Base-by-base conservation (phyloP, 768 basidiomycete species). In the Psilocybe sp. region DNA sequence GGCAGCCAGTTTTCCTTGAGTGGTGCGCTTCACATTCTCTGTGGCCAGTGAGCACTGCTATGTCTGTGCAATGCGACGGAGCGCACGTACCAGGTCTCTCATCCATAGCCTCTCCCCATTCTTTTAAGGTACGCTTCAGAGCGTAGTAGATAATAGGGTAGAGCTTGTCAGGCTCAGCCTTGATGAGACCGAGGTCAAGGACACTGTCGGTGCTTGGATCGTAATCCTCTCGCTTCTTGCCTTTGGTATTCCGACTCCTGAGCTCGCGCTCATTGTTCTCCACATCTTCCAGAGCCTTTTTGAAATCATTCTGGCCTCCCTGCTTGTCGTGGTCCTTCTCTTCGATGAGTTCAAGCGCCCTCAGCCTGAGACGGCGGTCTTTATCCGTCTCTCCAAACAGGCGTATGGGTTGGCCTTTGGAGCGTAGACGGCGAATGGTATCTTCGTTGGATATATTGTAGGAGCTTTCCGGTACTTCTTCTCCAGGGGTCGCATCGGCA, bases 61-160 rank as follows among this genome's bases (percentile, higher is more conserved):
- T 39, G 28, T 33, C 31, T 12, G 11, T 6, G 41, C 10, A 13
- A 18, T 35, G 4, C 15, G 35, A 33, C 13, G 35, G 33, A 18
- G 23, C 8, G 13, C 2, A 65, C 80, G 33, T 53, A 92, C 93
- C 93, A 59, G 93, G 93, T 61, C 97, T 78, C 53, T 92, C 89
- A 47, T 90, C 92, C 88, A 99, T 88, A 41, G 89, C 89, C 59
- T 93, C 87, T 56, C 85, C 95, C 97, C 97, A 99, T 63, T 99
- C 97, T 60, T 93, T 93, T 45, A 98, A 74, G 5, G 85, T 87
- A 54, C 87, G 78, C 75, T 98, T 98, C 50, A 98, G 72, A 1
- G 94, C 92, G 64, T 94, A 93, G 63, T 99, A 99, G 44, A 99
- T 98, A 59, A 98, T 75, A 0, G 97, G 97, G 64, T 99, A 98